These are phyloP conservation scores for Daldinia grandis DNA, from an alignment of 495 filamentous ascomycete genomes.

Conservation along the genomic window DNA sequence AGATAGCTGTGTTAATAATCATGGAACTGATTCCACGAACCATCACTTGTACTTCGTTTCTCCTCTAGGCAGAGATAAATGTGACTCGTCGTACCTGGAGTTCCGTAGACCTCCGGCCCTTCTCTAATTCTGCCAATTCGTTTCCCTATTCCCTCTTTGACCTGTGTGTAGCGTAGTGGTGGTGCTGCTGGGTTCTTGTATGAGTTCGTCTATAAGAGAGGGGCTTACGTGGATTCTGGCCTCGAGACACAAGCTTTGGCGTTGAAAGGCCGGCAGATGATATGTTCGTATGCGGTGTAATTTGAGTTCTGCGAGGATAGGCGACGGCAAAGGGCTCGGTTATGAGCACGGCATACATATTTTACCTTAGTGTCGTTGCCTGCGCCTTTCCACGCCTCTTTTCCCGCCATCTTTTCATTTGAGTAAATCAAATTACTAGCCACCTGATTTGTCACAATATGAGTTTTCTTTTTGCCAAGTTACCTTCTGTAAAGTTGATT, in stretches of 20 bases:
- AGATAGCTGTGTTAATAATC: constrained; percentile 24
- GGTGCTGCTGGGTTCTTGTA: not conserved
- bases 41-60: constrained; percentile 6
- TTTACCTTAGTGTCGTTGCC: not conserved
- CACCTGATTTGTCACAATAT: not conserved
- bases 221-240: not conserved
- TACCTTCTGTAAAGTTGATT: not conserved
- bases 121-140: not conserved
- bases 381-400: not conserved
- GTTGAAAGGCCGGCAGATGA: not conserved
- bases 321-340: not conserved
- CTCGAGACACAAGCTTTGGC: not conserved
- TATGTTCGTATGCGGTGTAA: not conserved
- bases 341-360: not conserved
- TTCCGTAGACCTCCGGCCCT: not conserved
- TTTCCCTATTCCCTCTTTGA: not conserved
- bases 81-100: not conserved
- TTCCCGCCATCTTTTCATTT: not conserved
- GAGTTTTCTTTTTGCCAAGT: not conserved
- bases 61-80: not conserved
- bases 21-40: constrained; percentile 11
- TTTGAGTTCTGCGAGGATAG: not conserved
- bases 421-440: not conserved
- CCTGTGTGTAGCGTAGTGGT: not conserved
- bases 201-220: not conserved